phyloP scores from a whole-genome alignment of 306 rosid genomes.

The Castanea sativa region DNA sequence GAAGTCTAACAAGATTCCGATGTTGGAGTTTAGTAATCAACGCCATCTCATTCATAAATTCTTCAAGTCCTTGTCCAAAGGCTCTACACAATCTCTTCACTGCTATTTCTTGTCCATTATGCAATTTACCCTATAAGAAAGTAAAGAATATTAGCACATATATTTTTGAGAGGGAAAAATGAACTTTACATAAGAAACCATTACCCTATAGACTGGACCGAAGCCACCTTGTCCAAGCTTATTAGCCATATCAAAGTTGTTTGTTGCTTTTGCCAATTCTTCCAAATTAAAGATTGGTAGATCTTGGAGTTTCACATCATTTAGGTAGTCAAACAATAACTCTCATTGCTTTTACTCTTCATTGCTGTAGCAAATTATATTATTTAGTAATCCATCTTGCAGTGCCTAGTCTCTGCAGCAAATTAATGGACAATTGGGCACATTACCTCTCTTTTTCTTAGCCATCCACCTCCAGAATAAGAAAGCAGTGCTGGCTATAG shows the following conservation, averaged over 20 bases:
- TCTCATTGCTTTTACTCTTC: no score
- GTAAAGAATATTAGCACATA: not conserved
- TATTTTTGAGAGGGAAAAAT: not conserved
- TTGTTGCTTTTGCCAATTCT: not conserved
- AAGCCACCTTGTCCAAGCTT: not conserved
- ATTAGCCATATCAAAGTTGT: not conserved
- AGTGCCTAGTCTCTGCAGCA: no score
- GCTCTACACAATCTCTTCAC: not conserved
- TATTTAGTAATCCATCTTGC: no score
- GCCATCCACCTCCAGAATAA: no score
- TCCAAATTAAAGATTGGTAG: not conserved
- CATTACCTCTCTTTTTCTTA: no score
- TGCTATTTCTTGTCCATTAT: not conserved
- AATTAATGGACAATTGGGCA: no score
- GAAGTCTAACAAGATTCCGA: no score
- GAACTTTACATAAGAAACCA: not conserved
- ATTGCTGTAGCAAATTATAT: no score
- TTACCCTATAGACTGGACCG: not conserved
- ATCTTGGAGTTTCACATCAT: not conserved
- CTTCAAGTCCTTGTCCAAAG: not conserved
- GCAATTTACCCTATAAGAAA: not conserved
- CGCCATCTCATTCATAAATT: constrained; percentile 12
- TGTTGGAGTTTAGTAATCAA: not conserved
- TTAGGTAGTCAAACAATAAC: no score
- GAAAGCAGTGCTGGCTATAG: no score